Evolutionary conservation across 345 rosid genomes (phyloP), one percentile per base, ranked within the genome.

Genomic region (Dipteronia sinensis): DNA sequence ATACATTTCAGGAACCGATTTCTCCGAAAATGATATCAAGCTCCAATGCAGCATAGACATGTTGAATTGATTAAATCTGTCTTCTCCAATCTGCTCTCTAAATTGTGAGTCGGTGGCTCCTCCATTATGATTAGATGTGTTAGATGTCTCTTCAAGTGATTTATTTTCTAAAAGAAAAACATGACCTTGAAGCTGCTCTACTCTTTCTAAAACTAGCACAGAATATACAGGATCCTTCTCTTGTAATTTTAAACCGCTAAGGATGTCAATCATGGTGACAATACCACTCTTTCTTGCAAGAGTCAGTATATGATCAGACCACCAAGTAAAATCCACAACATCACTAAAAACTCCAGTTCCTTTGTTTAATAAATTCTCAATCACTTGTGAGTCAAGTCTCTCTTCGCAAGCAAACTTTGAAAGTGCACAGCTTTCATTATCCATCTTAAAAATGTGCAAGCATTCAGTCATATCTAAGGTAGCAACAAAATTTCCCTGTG

Each of bases 251-350:
- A 78, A 78, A 79, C 92, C 91, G 61, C 82, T 83, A 77, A 69
- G 76, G 68, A 88, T 73, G 87, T 94, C 92, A 70, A 87, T 64
- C 90, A 91, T 88, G 72, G 85, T 77, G 67, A 94, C 42, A 42
- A 56, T 73, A 61, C 97, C 97, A 19, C 85, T 82, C 72, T 78
- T 81, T 82, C 85, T 94, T 67, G 86, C 87, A 77, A 94, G 68
- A 79, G 92, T 72, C 80, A 96, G 79, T 78, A 90, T 69, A 23
- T 88, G 89, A 72, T 91, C 95, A 75, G 95, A 92, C 98, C 98
- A 96, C 99, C 98, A 96, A 67, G 98, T 87, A 71, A 96, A 92
- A 82, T 96, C 99, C 61, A 79, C 80, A 65, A 85, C 77, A 78
- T 85, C 89, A 67, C 76, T 77, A 53, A 89, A 82, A 79, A 76